Evolutionary conservation across 306 rosid species (phyloP).

Genomic region (Acmispon strigosus): DNA sequence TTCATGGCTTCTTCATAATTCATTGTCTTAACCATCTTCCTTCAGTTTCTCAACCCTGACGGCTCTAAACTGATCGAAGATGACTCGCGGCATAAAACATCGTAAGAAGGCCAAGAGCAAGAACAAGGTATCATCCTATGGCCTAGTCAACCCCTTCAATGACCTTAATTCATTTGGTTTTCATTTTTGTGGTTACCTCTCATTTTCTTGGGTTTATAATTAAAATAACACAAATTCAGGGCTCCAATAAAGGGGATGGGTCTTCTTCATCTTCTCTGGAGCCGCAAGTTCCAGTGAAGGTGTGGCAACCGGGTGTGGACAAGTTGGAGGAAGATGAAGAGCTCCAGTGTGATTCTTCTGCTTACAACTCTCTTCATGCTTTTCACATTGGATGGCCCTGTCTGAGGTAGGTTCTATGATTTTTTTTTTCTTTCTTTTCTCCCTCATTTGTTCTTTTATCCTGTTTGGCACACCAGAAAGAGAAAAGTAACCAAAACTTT

Average conservation of each 20-base stretch:
- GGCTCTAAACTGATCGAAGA: slow-evolving; percentile 3
- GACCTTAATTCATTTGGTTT: neutral
- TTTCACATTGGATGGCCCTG: slow-evolving; percentile 93
- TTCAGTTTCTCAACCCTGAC: neutral
- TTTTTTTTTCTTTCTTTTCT: neutral
- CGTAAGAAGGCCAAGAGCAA: slow-evolving; percentile 69
- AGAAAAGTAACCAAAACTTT: neutral
- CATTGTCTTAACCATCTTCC: neutral
- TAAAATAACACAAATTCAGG: slow-evolving; percentile 21
- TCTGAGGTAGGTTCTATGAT: slow-evolving; percentile 45
- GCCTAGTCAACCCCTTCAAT: neutral
- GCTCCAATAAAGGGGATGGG: slow-evolving; percentile 49
- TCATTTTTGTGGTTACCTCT: neutral
- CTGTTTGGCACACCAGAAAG: neutral
- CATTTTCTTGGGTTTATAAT: neutral
- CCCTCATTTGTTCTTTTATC: no score
- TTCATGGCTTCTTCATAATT: neutral
- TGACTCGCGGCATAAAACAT: slow-evolving; percentile 74
- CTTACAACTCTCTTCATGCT: slow-evolving; percentile 86
- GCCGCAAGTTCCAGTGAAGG: slow-evolving; percentile 64
- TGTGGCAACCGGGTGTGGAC: slow-evolving; percentile 98
- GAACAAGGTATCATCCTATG: slow-evolving; percentile 46
- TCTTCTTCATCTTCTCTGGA: slow-evolving; percentile 53
- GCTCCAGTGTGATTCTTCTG: slow-evolving; percentile 93
- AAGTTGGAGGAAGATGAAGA: slow-evolving; percentile 93